Evolutionary conservation across 768 basidiomycete species (phyloP).

Genomic region (Boletales sp.): DNA sequence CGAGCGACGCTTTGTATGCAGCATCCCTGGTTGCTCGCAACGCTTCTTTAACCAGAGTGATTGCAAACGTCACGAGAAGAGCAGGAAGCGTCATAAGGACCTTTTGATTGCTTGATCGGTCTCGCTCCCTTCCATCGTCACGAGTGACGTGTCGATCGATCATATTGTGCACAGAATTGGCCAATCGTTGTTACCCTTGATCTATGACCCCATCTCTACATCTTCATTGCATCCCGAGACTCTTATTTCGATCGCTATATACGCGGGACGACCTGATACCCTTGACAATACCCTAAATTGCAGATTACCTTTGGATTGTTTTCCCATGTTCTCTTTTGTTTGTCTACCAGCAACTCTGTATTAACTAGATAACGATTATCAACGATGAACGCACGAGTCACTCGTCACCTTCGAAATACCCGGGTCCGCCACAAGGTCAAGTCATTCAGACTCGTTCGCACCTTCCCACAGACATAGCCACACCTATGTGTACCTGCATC

Average conservation of each 20-base stretch:
- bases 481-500: not conserved
- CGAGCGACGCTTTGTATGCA: constrained; percentile 22
- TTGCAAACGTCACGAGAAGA: constrained; percentile 33
- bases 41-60: constrained; percentile 31
- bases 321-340: not conserved
- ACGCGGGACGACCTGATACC: constrained; percentile 17
- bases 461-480: too few relatives aligned
- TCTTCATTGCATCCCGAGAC: constrained; percentile 6
- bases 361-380: constrained; percentile 6
- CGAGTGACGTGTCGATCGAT: constrained; percentile 21
- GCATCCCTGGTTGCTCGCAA: constrained; percentile 24
- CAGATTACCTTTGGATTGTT: constrained; percentile 6
- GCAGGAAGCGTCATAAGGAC: constrained; percentile 30
- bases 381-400: not conserved
- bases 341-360: constrained; percentile 6
- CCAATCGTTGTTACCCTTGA: not conserved
- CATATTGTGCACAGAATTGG: not conserved
- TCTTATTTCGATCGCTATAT: not conserved
- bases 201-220: constrained; percentile 7
- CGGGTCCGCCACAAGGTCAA: too few relatives aligned
- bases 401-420: not conserved
- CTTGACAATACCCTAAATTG: constrained; percentile 17
- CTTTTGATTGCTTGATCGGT: constrained; percentile 12
- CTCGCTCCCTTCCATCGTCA: constrained; percentile 1
- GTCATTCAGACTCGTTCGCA: too few relatives aligned